phyloP scores from a whole-genome alignment of 768 basidiomycete genomes.

The Mrakia gelida region DNA sequence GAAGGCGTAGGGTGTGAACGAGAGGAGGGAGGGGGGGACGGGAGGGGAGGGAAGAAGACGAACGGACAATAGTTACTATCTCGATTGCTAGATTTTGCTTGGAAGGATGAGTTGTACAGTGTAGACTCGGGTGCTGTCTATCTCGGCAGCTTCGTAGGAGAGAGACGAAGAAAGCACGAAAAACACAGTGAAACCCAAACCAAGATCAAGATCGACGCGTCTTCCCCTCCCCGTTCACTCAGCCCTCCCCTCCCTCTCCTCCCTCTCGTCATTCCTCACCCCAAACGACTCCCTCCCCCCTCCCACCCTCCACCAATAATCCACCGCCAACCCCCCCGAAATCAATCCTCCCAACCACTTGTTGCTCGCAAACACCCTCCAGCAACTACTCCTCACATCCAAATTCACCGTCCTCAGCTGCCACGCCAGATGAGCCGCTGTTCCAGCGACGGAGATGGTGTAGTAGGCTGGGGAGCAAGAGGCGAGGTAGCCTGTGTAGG shows the following conservation, averaged over 20 bases:
- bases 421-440: slow-evolving; percentile 69
- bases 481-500: slow-evolving; percentile 75
- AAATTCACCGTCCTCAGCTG: slow-evolving; percentile 73
- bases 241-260: not conserved
- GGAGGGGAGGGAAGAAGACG: no score
- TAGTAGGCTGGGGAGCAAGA: slow-evolving; percentile 73
- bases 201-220: not conserved
- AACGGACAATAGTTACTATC: no score
- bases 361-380: slow-evolving; percentile 82
- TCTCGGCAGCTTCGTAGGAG: no score
- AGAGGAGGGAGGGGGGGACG: not conserved
- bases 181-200: not conserved
- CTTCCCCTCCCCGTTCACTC: not conserved
- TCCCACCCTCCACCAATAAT: slow-evolving; percentile 50
- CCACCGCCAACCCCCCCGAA: slow-evolving; percentile 71
- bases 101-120: no score
- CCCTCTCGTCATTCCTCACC: not conserved
- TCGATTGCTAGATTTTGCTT: no score
- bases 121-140: no score
- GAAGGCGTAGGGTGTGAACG: not conserved
- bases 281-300: slow-evolving; percentile 25
- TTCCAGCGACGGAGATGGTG: slow-evolving; percentile 64
- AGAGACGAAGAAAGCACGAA: no score
- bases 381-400: slow-evolving; percentile 70
- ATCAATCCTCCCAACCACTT: slow-evolving; percentile 84